phyloP scores from a whole-genome alignment of 306 rosid genomes.

The Parietaria judaica region DNA sequence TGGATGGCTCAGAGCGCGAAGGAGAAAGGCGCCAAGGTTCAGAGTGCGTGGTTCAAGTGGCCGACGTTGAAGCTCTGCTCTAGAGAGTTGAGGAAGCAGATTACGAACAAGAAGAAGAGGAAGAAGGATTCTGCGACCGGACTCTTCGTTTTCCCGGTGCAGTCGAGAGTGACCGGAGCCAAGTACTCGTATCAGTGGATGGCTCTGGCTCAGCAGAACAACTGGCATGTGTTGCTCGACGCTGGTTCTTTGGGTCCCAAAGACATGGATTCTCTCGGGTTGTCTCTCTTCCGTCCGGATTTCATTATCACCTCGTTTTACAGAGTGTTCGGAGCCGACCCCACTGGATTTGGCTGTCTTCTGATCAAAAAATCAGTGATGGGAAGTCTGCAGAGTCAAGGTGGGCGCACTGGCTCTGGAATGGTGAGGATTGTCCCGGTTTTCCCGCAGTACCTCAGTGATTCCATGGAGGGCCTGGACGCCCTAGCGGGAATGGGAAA shows the following conservation, averaged over 20 bases:
- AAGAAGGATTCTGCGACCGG: conserved; percentile 91
- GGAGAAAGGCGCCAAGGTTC: conserved; percentile 82
- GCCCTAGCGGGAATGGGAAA: conserved; percentile 54
- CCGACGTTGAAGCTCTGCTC: conserved; percentile 95
- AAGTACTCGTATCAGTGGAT: conserved; percentile 99
- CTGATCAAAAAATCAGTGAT: conserved; percentile 90
- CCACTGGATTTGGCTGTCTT: conserved; percentile 95
- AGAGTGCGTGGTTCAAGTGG: conserved; percentile 95
- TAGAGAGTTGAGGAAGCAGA: conserved; percentile 84
- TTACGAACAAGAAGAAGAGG: conserved; percentile 70
- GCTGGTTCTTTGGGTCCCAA: conserved; percentile 99
- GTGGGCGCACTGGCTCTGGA: conserved; percentile 86
- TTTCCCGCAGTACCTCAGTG: conserved; percentile 75
- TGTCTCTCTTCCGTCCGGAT: conserved; percentile 93
- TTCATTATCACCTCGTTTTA: conserved; percentile 87
- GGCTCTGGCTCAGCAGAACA: conserved; percentile 98
- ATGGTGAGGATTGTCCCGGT: conserved; percentile 91
- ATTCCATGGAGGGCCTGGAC: conserved; percentile 80
- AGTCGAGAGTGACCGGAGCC: conserved; percentile 94
- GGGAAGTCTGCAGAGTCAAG: conserved; percentile 76
- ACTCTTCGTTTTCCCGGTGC: conserved; percentile 94
- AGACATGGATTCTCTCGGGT: conserved; percentile 97
- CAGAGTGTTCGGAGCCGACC: conserved; percentile 86
- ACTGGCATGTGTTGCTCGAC: conserved; percentile 95
- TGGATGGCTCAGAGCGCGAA: conserved; percentile 99